Evolutionary conservation across 306 rosid genomes (phyloP).

Genomic region (Sicyos baderoa): DNA sequence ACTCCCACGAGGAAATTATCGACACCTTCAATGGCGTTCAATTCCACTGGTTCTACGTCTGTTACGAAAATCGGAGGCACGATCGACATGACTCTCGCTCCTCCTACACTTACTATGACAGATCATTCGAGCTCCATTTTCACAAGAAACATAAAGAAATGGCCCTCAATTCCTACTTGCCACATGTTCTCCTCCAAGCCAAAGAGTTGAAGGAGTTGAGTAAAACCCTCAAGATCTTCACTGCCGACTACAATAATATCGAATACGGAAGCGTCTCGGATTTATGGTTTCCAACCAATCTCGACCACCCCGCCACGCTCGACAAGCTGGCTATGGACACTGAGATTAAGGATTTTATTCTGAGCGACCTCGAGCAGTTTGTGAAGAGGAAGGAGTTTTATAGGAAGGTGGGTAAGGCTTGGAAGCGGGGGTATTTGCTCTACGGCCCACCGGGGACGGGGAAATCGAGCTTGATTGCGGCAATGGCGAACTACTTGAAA

Average conservation of each 20-base stretch:
- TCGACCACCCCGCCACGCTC: slow-evolving; percentile 67
- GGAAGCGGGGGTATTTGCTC: slow-evolving; percentile 75
- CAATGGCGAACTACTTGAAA: slow-evolving; percentile 65
- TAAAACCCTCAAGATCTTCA: slow-evolving; percentile 48
- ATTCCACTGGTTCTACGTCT: slow-evolving; percentile 41
- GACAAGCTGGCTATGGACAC: slow-evolving; percentile 53
- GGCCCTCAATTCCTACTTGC: slow-evolving; percentile 43
- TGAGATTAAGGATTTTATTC: slow-evolving; percentile 33
- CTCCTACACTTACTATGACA: slow-evolving; percentile 28
- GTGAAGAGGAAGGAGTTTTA: slow-evolving; percentile 53
- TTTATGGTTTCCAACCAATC: slow-evolving; percentile 38
- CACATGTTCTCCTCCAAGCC: slow-evolving; percentile 35
- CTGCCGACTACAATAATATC: slow-evolving; percentile 24
- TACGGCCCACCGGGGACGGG: slow-evolving; percentile 89
- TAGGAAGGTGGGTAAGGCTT: slow-evolving; percentile 60
- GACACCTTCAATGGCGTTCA: slow-evolving; percentile 46
- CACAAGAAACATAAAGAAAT: slow-evolving; percentile 47
- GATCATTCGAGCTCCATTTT: slow-evolving; percentile 45
- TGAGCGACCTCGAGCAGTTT: slow-evolving; percentile 43
- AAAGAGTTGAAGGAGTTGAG: slow-evolving; percentile 34
- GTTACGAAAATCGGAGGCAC: slow-evolving; percentile 18
- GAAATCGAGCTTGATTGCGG: slow-evolving; percentile 68
- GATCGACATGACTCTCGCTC: slow-evolving; percentile 22
- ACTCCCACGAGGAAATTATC: slow-evolving; percentile 26
- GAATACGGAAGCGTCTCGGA: slow-evolving; percentile 22